A percentile compares a stretch with the other conserved stretches of the same genome.
Evolutionary conservation across 2,329 filamentous ascomycete genomes (phyloP).

Genomic region (Cercospora beticola): DNA sequence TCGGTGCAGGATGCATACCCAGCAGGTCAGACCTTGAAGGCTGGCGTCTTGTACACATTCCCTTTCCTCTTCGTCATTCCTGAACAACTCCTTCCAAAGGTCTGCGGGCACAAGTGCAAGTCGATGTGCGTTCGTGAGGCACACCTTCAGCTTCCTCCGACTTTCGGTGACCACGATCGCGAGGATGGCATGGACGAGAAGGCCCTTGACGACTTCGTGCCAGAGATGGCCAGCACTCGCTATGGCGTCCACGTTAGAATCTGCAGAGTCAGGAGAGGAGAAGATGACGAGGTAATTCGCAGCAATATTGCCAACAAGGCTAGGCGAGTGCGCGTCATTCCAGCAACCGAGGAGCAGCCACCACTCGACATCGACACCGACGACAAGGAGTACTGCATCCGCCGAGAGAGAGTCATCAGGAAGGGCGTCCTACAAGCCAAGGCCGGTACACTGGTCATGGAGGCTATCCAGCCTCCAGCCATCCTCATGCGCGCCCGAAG

Average conservation of each 20-base stretch:
- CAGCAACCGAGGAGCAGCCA: conserved; percentile 59
- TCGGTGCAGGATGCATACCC: conserved; percentile 48
- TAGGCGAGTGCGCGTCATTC: conserved; percentile 60
- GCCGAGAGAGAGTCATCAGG: conserved; percentile 59
- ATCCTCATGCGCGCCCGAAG: conserved; percentile 50
- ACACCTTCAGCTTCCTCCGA: conserved; percentile 62
- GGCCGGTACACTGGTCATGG: conserved; percentile 58
- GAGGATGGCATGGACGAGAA: conserved; percentile 47
- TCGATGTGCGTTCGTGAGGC: conserved; percentile 54
- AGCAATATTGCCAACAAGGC: conserved; percentile 51
- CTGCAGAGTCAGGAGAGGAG: conserved; percentile 44
- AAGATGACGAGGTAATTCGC: conserved; percentile 40
- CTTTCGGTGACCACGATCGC: conserved; percentile 39
- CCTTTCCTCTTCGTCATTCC: conserved; percentile 66
- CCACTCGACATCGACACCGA: conserved; percentile 54
- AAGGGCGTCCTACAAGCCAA: conserved; percentile 61
- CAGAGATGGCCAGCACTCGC: conserved; percentile 60
- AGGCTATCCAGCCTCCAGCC: conserved; percentile 58
- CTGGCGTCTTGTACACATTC: conserved; percentile 58
- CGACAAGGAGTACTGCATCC: conserved; percentile 52
- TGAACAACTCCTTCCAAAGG: conserved; percentile 57
- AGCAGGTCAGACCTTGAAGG: conserved; percentile 53
- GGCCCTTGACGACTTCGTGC: conserved; percentile 61
- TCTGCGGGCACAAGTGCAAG: conserved; percentile 56
- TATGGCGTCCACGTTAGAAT: conserved; percentile 53